Base-by-base conservation (phyloP, 2,329 filamentous ascomycete species). In the Hymenoscyphus linearis region DNA sequence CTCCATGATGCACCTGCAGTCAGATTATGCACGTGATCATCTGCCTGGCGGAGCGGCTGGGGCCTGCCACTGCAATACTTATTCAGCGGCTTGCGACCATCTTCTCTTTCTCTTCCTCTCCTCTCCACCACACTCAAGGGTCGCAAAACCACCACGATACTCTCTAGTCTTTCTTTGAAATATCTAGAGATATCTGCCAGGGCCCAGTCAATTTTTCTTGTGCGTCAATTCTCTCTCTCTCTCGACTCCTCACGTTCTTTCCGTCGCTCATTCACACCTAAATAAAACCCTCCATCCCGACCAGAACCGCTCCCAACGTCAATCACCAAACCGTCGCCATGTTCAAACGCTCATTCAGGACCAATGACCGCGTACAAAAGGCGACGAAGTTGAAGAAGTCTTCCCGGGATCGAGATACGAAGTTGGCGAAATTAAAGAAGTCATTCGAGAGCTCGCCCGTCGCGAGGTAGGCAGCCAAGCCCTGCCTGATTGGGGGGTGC, bases 271-370 rank as follows among this genome's bases (percentile, higher is more conserved):
- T 69, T 72, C 66, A 68, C 67, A 26, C 52, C 55, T 59, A 60
- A 66, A 47, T 12, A 47, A 16, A 12, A n/a, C 40, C 65, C 67
- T 55, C 65, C 58, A 66, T 67, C 62, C 68, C 62, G 62, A 65
- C 59, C 47, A 56, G 52, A 47, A 52, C 58, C 52, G 44, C 26
- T 62, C 62, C 66, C 64, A 66, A 58, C 65, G 62, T 67, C 65
- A 64, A 64, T 57, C 52, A 25, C 37, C 64, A 65, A 61, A 64
- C 62, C 72, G 63, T 74, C 79, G 81, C 75, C 77, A 96, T 96
- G 91, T 96, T 96, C 83, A 96, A 92, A 80, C 91, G 91, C 76
- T 93, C 92, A 73, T 93, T 95, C 79, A 83, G 87, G 76, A 87
- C 88, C 70, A 88, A 87, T 76, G 88, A 93, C 77, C 90, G 92